Evolutionary conservation across 495 filamentous ascomycete species (phyloP), one percentile per base, ranked within the genome.

Genomic region (Daldinia loculata): DNA sequence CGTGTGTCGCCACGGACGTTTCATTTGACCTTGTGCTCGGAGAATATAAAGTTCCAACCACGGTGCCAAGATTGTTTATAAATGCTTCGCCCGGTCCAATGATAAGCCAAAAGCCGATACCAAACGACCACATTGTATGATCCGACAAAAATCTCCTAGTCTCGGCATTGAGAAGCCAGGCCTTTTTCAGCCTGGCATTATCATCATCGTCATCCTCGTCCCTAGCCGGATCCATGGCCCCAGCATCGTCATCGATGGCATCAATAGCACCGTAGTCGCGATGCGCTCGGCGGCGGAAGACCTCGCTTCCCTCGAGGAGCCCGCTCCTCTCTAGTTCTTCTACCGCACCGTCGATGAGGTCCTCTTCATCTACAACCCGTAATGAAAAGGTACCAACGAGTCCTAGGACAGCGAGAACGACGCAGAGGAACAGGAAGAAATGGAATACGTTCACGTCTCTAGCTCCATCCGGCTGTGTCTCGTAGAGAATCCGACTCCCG

Each of bases 1-100:
- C 93, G 76, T 99, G 94, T 2, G 92, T 97, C 32, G 94, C 93
- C 2, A 94, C 87, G 14, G 88, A 87, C 3, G 90, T 90, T 56
- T 88, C 84, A 22, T 84, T 77, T 7, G 81, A 75, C 4, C 70
- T 72, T 27, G 77, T 71, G 9, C 82, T 78, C 11, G 88, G 86
- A 0, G 92, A 89, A 61, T 90, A 92, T 9, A 98, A 83, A 1
- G 95, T 94, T 66, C 91, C 90, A 74, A 97, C 93, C 63, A 99
- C 90, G 22, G 95, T 97, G 48, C 95, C 95, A 52, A 99, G 86
- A 71, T 99, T 99, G 81, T 98, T 99, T 74, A 98, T 93, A 79
- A 97, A 99, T 8, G 94, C 90, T 83, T 99, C 95, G 19, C 95
- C 94, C 0, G 95, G 94, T 3, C 95, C 95, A 56, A 92, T 93